Evolutionary conservation across 1,284 basidiomycete genomes (phyloP), one percentile per base, ranked within the genome.

Genomic region (Agroathelia rolfsii): DNA sequence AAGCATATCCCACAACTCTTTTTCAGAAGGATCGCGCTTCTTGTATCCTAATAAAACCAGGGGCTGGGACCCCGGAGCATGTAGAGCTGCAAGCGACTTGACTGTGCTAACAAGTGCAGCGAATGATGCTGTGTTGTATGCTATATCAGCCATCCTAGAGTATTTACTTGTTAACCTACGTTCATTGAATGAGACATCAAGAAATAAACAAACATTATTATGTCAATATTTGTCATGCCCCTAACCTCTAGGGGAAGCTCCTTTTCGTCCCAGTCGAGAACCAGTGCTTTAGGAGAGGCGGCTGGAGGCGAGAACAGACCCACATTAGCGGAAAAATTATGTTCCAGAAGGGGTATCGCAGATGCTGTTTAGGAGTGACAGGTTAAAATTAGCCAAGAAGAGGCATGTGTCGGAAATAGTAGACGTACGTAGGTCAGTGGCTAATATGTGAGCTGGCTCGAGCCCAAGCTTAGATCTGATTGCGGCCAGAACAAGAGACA

Each of bases 111-210:
- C 54, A 24, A 86, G 66, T 0, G 76, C 59, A 4, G 79, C 70
- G 55, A 92, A 93, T 1, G 85, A 84, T 1, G 75, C 58, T 0
- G 83, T 87, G 56, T 92, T 92, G 60, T 92, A 92, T 0, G 86
- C 80, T 6, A 92, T 84, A 47, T 93, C 88, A 9, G 87, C 84
- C 72, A 90, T 87, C 35, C 87, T 87, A 42, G 17, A 9, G 36
- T 18, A 27, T 11, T 27, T 28, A 27, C n/a, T 22, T 9, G 21
- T 2, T 14, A 14, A 4, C 8, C 11, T 28, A 24, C 27, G 6
- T 3, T 11, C 21, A 9, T 13, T 31, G 24, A 34, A 24, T 20
- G 23, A 15, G n/a, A 30, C n/a, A n/a, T n/a, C n/a, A n/a, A 24
- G 7, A 30, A 12, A 12, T 15, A 37, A 6, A 28, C 24, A 26